Conservation (phyloP, 1,284 basidiomycete genomes). For the Athelia psychrophila region DNA sequence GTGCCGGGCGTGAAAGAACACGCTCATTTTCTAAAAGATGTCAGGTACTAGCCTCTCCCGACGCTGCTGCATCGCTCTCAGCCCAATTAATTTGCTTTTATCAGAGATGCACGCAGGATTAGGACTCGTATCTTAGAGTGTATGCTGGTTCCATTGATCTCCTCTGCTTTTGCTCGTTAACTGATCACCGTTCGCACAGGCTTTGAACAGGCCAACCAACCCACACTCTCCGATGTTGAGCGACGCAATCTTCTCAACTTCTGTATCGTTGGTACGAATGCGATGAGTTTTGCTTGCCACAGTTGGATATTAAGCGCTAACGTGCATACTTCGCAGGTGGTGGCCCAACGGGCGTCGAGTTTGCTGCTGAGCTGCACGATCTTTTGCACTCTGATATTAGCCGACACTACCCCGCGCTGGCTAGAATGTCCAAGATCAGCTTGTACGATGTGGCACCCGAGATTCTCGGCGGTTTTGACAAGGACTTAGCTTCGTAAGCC, state of each 20-base stretch:
- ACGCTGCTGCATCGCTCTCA: not conserved
- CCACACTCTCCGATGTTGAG: constrained; percentile 62
- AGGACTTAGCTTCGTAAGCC: constrained; percentile 59
- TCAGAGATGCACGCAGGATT: constrained; percentile 76
- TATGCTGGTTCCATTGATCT: constrained; percentile 25
- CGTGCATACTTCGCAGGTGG: constrained; percentile 40
- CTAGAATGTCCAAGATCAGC: constrained; percentile 64
- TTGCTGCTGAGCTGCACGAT: constrained; percentile 85
- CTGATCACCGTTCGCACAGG: constrained; percentile 30
- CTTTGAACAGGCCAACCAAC: constrained; percentile 81
- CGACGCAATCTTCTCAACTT: constrained; percentile 72
- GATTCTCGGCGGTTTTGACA: constrained; percentile 81
- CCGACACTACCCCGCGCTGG: constrained; percentile 62
- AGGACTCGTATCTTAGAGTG: constrained; percentile 74
- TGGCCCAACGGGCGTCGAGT: constrained; percentile 80
- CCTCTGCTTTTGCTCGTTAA: too few species aligned
- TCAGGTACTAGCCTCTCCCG: constrained; percentile 23
- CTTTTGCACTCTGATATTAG: constrained; percentile 75
- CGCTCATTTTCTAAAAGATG: constrained; percentile 81
- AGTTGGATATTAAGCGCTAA: constrained; percentile 3
- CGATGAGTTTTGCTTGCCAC: constrained; percentile 14
- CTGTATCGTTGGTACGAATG: constrained; percentile 68
- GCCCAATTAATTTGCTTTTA: not conserved
- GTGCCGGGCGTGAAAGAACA: constrained; percentile 73
- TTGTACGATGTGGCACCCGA: constrained; percentile 81